A percentile compares a stretch with the other conserved stretches of the same genome.
phyloP scores from a whole-genome alignment of 257 asterid species.

The Solanum medicagineum region DNA sequence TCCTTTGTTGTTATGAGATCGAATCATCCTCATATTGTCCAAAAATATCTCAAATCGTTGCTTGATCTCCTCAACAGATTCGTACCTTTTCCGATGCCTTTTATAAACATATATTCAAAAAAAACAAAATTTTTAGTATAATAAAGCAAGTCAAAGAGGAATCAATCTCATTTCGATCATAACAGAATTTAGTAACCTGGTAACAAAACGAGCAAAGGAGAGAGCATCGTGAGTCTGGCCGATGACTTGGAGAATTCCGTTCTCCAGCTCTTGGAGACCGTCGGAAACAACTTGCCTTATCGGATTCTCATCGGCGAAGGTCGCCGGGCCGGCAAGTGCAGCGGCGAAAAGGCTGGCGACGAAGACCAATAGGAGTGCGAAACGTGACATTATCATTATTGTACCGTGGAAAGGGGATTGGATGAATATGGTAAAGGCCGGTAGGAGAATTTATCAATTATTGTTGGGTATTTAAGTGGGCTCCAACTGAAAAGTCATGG shows the following conservation, averaged over 20 bases:
- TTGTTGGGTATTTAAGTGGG: neutral
- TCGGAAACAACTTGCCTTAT: conserved; percentile 77
- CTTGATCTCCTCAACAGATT: conserved; percentile 53
- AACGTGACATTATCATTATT: conserved; percentile 31
- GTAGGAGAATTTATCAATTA: neutral
- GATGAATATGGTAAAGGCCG: neutral
- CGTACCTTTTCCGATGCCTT: conserved; percentile 73
- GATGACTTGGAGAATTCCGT: conserved; percentile 31
- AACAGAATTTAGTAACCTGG: conserved; percentile 21
- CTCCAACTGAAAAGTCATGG: neutral
- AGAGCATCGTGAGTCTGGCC: conserved; percentile 67
- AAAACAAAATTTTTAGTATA: neutral
- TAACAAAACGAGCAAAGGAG: conserved; percentile 79
- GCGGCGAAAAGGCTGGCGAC: conserved; percentile 9
- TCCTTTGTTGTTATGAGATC: conserved; percentile 78
- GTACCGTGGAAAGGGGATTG: neutral
- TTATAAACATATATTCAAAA: neutral
- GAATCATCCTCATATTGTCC: conserved; percentile 56
- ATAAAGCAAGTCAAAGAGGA: neutral
- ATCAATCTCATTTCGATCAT: neutral
- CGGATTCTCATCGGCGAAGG: conserved; percentile 46
- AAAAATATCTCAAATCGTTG: conserved; percentile 54
- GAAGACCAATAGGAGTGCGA: conserved; percentile 1
- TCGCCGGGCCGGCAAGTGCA: conserved; percentile 22
- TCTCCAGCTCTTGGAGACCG: conserved; percentile 52